phyloP scores from a whole-genome alignment of 2,329 filamentous ascomycete genomes.

The Verticillium dahliae region DNA sequence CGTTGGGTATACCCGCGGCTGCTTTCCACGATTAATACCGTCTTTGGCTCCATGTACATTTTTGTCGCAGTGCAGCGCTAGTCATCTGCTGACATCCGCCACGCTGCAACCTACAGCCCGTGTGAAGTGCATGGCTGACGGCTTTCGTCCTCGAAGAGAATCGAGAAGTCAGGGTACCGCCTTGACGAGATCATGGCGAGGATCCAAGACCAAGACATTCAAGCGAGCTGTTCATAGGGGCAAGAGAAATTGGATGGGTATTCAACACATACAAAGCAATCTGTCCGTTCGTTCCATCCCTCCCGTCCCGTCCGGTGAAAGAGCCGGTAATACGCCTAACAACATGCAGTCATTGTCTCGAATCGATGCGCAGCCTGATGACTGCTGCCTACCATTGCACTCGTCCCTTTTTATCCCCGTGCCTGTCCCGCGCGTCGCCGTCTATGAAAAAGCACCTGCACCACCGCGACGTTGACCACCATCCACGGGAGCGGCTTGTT shows the following conservation, averaged over 20 bases:
- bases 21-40: not conserved
- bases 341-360: not conserved
- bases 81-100: not conserved
- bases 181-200: not conserved
- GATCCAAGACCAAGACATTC: not conserved
- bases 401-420: not conserved
- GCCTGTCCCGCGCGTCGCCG: not conserved
- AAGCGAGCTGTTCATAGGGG: not conserved
- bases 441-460: not conserved
- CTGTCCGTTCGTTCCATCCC: not conserved
- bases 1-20: not conserved
- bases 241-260: not conserved
- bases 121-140: not conserved
- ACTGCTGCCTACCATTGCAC: not conserved
- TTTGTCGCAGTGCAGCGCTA: not conserved
- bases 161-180: not conserved
- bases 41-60: not conserved
- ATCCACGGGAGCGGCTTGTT: too few relatives aligned
- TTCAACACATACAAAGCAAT: constrained; percentile 1
- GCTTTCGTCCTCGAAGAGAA: not conserved
- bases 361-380: not conserved
- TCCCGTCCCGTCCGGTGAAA: not conserved
- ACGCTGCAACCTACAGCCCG: not conserved
- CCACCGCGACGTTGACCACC: not conserved
- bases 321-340: not conserved